Base-by-base conservation (phyloP, 768 basidiomycete genomes). In the Xerocomellus intermedius region DNA sequence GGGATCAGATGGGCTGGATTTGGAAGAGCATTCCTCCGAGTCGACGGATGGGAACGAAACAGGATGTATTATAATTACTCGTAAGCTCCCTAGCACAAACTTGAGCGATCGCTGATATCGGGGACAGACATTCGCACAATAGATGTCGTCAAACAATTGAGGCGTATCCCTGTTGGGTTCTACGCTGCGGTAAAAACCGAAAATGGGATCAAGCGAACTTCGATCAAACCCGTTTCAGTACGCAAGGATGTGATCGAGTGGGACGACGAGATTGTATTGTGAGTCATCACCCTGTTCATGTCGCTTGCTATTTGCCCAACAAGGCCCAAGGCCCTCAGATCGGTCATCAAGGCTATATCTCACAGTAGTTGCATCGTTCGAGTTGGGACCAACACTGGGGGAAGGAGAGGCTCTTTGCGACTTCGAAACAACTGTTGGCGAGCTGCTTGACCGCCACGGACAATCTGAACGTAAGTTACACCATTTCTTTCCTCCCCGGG, bases 311-410 rank as follows among this genome's bases (percentile, higher is more conserved):
- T 45, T 32, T 44, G 7, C 17, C 8, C 6, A 38, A 41, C 8
- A 28, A 4, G 8, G 8, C 10, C 3, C 12, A 57, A 51, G 55
- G n/a, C 35, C 57, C 3, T 28, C 17, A 2, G n/a, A 51, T 30
- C 5, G 10, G 24, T 32, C 28, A 42, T 26, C 12, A 3, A 42
- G 17, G 36, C 24, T 58, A 21, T 19, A 0, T 3, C 24, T 59
- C 42, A 24, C 42, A 4, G 24, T 53, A 2, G 8, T 26, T 37
- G 58, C 55, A n/a, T 57, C 58, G 5, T 59, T 46, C 24, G 56
- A 59, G 17, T 10, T 52, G 22, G 47, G 36, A 8, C 37, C 42
- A 8, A 53, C 36, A 32, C n/a, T 59, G 13, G 50, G 58, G 19
- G 35, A 24, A 1, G 58, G 58, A 32, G 58, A 59, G 22, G 2